Evolutionary conservation across 495 filamentous ascomycete genomes (phyloP).

Genomic region (Cercophora sp.): DNA sequence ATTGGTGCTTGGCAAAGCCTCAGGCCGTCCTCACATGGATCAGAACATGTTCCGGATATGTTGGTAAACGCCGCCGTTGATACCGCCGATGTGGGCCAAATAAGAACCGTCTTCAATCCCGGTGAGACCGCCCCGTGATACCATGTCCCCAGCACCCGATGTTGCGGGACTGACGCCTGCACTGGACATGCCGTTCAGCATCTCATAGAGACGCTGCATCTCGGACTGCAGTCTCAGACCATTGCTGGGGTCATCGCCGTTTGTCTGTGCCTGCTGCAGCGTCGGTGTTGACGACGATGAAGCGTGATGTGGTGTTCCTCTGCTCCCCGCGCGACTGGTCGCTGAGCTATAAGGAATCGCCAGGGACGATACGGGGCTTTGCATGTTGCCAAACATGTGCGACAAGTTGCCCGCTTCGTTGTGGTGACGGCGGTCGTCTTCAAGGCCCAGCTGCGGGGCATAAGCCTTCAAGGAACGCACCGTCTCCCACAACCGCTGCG

Average conservation of each 20-base stretch:
- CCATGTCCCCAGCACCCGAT: too few relatives aligned
- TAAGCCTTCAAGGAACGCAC: conserved; percentile 76
- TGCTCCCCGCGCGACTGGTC: conserved; percentile 2
- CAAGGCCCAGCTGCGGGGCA: conserved; percentile 73
- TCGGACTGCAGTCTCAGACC: conserved; percentile 41
- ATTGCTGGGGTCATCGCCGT: conserved; percentile 25
- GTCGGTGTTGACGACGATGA: conserved; percentile 8
- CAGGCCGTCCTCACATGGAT: too few relatives aligned
- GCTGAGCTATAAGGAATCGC: too few relatives aligned
- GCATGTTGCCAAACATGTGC: background rate
- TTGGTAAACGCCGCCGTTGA: too few relatives aligned
- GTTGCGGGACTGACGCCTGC: background rate
- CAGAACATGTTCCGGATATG: too few relatives aligned
- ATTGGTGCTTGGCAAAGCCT: too few relatives aligned
- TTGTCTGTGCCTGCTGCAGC: conserved; percentile 8
- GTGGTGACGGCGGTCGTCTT: conserved; percentile 21
- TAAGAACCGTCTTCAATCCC: too few relatives aligned
- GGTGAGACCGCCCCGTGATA: too few relatives aligned
- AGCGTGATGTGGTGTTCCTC: background rate
- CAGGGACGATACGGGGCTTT: conserved; percentile 1
- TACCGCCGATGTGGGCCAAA: too few relatives aligned
- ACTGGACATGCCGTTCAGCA: background rate
- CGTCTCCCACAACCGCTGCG: conserved; percentile 76
- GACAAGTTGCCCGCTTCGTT: background rate
- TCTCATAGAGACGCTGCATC: conserved; percentile 45